Conservation (phyloP, 2,329 filamentous ascomycete genomes). For the Fusarium praegraminearum region DNA sequence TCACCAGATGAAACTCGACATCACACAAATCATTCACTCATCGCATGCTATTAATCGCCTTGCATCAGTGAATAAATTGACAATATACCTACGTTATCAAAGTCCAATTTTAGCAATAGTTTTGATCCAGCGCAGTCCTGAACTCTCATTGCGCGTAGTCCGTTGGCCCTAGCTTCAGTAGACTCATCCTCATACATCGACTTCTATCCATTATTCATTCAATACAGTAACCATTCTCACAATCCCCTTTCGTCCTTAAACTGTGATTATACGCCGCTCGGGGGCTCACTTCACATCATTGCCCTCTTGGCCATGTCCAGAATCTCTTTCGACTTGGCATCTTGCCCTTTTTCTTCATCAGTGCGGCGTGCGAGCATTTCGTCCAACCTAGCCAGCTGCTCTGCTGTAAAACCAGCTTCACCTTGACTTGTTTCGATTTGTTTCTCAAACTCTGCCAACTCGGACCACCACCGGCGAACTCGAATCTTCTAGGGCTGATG, state of each 20-base stretch:
- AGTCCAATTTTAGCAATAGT: neutral
- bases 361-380: constrained; percentile 29
- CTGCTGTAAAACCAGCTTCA: constrained; percentile 25
- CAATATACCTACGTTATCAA: neutral
- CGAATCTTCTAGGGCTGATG: constrained; percentile 44
- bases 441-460: constrained; percentile 25
- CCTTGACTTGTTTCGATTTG: neutral
- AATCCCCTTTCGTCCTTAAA: neutral
- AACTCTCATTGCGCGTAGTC: neutral
- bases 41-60: neutral
- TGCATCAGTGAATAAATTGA: neutral
- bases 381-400: constrained; percentile 40
- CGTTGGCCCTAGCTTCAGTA: neutral
- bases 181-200: neutral
- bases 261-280: neutral
- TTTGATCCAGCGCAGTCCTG: neutral
- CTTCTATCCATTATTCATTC: neutral
- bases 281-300: neutral
- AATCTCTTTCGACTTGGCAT: constrained; percentile 3
- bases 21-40: neutral
- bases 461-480: constrained; percentile 38
- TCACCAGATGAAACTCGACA: neutral
- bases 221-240: neutral
- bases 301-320: constrained; percentile 19
- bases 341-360: constrained; percentile 24